These are phyloP conservation scores for Cicer pinnatifidum DNA, from an alignment of 306 rosid species.

Conservation along the genomic window DNA sequence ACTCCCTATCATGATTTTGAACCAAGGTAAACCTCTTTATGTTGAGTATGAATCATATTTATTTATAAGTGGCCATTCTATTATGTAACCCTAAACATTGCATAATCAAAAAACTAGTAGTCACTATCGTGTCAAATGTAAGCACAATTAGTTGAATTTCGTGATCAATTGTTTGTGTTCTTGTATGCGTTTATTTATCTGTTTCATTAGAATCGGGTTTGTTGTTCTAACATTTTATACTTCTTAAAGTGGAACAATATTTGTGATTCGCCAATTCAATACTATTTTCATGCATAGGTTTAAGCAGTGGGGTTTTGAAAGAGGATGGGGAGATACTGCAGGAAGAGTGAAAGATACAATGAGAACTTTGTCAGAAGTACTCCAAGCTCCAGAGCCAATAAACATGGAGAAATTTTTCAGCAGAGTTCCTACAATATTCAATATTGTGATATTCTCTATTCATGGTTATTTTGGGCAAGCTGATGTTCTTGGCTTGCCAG, in stretches of 20 bases:
- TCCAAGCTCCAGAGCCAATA: slow-evolving; percentile 83
- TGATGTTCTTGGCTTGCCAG: slow-evolving; percentile 92
- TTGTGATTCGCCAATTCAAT: slow-evolving; percentile 12
- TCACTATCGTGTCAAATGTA: too few relatives aligned
- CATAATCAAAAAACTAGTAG: too few relatives aligned
- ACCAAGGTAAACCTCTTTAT: slow-evolving; percentile 48
- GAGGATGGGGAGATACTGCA: slow-evolving; percentile 91
- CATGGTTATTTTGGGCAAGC: slow-evolving; percentile 98
- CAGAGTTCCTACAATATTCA: slow-evolving; percentile 77
- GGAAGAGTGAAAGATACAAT: slow-evolving; percentile 77
- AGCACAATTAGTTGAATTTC: too few relatives aligned
- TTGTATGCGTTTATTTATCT: too few relatives aligned
- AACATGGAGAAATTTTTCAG: slow-evolving; percentile 70
- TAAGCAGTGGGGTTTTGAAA: slow-evolving; percentile 93
- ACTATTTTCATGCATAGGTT: slow-evolving; percentile 52
- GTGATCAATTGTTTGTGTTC: too few relatives aligned
- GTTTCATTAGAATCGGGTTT: too few relatives aligned
- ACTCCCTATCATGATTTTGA: slow-evolving; percentile 67
- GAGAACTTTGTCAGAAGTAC: slow-evolving; percentile 69
- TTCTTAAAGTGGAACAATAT: not conserved
- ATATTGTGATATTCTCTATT: slow-evolving; percentile 78
- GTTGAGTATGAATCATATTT: too few relatives aligned
- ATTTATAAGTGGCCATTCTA: too few relatives aligned
- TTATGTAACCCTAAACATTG: too few relatives aligned
- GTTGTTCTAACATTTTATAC: not conserved